Base-by-base conservation (phyloP, 257 asterid genomes). In the Rubia yunnanensis region DNA sequence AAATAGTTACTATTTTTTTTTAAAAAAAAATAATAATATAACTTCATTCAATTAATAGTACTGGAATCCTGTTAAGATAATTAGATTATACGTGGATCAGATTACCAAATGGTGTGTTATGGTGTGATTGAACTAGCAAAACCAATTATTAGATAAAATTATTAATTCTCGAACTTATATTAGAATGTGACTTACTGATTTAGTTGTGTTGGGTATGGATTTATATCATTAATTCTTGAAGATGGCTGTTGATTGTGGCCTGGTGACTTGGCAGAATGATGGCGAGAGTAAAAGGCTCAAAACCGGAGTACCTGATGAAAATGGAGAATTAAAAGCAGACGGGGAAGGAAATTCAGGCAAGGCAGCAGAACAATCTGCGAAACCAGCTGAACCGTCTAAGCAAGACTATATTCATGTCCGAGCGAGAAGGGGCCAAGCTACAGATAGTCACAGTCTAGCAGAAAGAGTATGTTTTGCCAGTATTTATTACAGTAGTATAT, bases 381-480 rank as follows among this genome's bases (percentile, higher is more conserved):
- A 75, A 67, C 66, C 72, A 34, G 41, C 58, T 35, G 86, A 78
- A 54, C 76, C 73, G n/a, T 74, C 80, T 22, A 81, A 81, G 68
- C 82, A 73, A 61, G 86, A 78, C 66, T 81, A 81, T 65, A 81
- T 81, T 49, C 86, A 81, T 69, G 86, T 78, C 39, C 74, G 86
- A 57, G 86, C 82, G 1, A 73, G 84, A 77, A 73, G 86, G 67
- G 86, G 86, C 66, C 84, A 81, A 71, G 86, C 86, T 55, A 81
- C 84, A 31, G 86, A 81, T 53, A 81, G 78, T 70, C 86, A 81
- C 62, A 81, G 84, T 72, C 79, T 81, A 49, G 86, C 84, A 0
- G 86, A 81, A 69, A 78, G 86, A 70, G 86, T 81, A 78, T 78
- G 39, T 69, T 73, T 35, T 22, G 14, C 70, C 63, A 24, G 23